Base-by-base conservation (phyloP, 2,329 filamentous ascomycete species). In the Thelonectria discophora region DNA sequence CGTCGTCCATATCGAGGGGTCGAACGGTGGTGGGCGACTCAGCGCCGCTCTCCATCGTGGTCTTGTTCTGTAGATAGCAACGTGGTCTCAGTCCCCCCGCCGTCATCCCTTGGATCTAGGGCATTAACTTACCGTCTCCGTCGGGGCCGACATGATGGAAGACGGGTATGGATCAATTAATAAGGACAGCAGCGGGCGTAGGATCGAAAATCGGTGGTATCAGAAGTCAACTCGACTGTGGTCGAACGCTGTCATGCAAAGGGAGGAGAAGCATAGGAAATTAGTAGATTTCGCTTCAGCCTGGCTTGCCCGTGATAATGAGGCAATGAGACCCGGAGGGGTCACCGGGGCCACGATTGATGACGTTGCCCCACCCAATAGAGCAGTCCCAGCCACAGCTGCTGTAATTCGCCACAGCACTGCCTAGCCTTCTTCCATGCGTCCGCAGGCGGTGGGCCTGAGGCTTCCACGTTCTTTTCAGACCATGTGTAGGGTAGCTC, bases 1-100 rank as follows among this genome's bases (percentile, higher is more conserved):
- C 88, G 79, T 91, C 89, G 73, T 90, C 88, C 80, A 90, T 84
- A 64, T 90, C 88, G 73, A 90, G 81, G 8, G 88, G 87, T 69
- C 82, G 80, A 55, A 83, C 87, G 46, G 88, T 90, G 11, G 88
- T 90, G 10, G 88, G 88, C 48, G 88, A 90, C 77, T 90, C 88
- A 39, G 87, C 84, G 62, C 75, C 82, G 55, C 75, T 74, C 56
- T 78, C 76, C 30, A 74, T 71, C 37, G 76, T 73, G 40, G 73
- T 71, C 69, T 86, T 86, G 69, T 72, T 78, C 80, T 85, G 65
- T 13, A 52, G 47, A n/a, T 13, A 51, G 47, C n/a, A 47, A 55
- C 53, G 64, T 57, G 49, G 4, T 30, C 30, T 45, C 53, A 56
- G 65, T 75, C 24, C 58, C 45, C 54, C 24, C 18, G 49, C 46